phyloP scores from a whole-genome alignment of 305 asterid species.

The Withania somnifera region DNA sequence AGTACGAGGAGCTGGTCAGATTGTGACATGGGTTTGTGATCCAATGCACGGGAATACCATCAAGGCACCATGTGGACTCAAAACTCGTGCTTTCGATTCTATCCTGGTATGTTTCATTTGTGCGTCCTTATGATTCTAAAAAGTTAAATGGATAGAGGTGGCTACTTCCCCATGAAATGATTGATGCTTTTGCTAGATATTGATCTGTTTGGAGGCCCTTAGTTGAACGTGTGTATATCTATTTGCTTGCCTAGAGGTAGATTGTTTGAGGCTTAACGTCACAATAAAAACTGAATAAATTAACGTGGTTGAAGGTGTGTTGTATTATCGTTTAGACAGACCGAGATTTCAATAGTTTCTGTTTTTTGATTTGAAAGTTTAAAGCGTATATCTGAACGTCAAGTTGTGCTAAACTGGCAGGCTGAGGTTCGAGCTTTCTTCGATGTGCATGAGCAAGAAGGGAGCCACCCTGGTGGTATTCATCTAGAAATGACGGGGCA shows the following conservation, averaged over 20 bases:
- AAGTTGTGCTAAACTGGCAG: conserved; percentile 8
- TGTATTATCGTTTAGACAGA: neutral
- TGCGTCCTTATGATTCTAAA: neutral
- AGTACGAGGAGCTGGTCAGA: conserved; percentile 69
- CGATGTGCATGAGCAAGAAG: conserved; percentile 52
- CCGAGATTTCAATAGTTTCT: neutral
- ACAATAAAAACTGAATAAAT: neutral
- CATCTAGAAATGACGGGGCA: conserved; percentile 53
- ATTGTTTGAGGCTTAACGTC: neutral
- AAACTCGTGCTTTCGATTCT: conserved; percentile 75
- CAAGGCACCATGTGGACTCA: conserved; percentile 80
- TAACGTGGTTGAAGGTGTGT: neutral
- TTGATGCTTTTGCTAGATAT: neutral
- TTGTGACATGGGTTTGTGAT: conserved; percentile 77
- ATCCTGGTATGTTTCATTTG: conserved; percentile 47
- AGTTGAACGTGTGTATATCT: neutral
- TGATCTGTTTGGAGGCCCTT: neutral
- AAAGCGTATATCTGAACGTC: neutral
- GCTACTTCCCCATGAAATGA: neutral
- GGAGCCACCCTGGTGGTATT: conserved; percentile 50
- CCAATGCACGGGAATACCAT: conserved; percentile 89
- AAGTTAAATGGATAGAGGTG: neutral
- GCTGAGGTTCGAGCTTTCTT: conserved; percentile 53
- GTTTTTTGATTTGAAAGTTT: neutral
- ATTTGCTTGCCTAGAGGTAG: neutral